phyloP scores from a whole-genome alignment of 2,329 filamentous ascomycete genomes.

The Cladosporium sp. region DNA sequence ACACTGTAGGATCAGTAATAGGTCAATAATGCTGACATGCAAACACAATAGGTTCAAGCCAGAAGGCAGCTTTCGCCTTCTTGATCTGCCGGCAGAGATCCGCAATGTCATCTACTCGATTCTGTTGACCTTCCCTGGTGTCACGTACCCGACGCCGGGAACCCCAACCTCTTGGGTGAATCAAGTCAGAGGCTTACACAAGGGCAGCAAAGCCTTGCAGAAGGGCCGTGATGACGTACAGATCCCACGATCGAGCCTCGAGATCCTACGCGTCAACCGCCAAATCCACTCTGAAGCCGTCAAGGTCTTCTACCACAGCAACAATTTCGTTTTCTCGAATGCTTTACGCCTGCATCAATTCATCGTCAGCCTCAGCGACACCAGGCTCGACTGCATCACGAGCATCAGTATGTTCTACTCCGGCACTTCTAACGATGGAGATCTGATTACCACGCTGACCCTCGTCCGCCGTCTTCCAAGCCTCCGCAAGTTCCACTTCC shows the following conservation, averaged over 20 bases:
- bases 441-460: slow-evolving; percentile 10
- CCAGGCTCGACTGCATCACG: not conserved
- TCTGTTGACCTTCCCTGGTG: slow-evolving; percentile 4
- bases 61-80: slow-evolving; percentile 6
- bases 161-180: not conserved
- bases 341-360: not conserved
- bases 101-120: slow-evolving; percentile 15
- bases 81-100: slow-evolving; percentile 15
- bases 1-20: too few relatives aligned
- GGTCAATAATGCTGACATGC: too few relatives aligned
- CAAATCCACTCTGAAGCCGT: slow-evolving; percentile 50
- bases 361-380: not conserved
- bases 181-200: too few relatives aligned
- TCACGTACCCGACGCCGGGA: slow-evolving; percentile 11
- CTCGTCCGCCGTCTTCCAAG: not conserved
- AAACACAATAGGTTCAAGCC: not conserved
- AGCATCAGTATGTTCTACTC: not conserved
- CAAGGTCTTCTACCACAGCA: slow-evolving; percentile 49
- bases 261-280: slow-evolving; percentile 28
- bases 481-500: slow-evolving; percentile 2
- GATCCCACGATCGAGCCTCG: slow-evolving; percentile 8
- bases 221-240: not conserved
- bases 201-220: not conserved
- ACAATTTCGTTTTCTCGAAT: slow-evolving; percentile 50
- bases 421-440: not conserved